Base-by-base conservation (phyloP, 768 basidiomycete genomes). In the Tricholoma matsutake region DNA sequence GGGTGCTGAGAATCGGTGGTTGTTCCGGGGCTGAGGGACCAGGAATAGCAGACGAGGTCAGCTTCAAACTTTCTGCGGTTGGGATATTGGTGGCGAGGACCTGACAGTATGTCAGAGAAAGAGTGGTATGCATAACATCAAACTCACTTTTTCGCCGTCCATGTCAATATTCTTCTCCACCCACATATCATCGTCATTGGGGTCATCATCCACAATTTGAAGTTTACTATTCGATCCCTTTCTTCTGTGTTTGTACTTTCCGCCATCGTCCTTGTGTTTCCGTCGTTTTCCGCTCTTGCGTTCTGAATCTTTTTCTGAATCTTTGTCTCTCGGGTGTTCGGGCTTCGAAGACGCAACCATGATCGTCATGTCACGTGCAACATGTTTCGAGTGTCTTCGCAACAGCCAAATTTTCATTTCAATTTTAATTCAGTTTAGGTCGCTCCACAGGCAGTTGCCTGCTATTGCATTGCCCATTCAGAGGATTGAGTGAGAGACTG, bases 141-240 rank as follows among this genome's bases (percentile, higher is more conserved):
- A 59, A 81, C 86, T 65, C 70, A 92, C 91, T 69, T 80, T 78
- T 73, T 91, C 88, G 16, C 89, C 87, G 56, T 88, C 88, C 76
- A 86, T 83, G 68, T 87, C 86, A 37, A 93, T 86, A 65, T 92
- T 91, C 79, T 92, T 93, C 77, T 94, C 94, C 22, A 87, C 82
- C 94, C 94, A 95, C 77, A 92, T 83, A 58, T 87, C 87, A 16
- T 87, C 86, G 69, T 86, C 87, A 62, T 85, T 78, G 14, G 82
- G 80, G 68, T 94, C 89, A 66, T 94, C 91, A 69, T 92, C 92
- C 28, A 88, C 72, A 34, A 82, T 80, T 37, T 76, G 72, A 56
- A 83, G 71, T 59, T 73, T 79, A 64, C 76, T 79, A 18, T 75
- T 72, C 14, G 73, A 74, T 69, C 78, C 78, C 59, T 79, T 81